Base-by-base conservation (phyloP, 139 green algal species). In the Auxenochlorella pyrenoidosa region DNA sequence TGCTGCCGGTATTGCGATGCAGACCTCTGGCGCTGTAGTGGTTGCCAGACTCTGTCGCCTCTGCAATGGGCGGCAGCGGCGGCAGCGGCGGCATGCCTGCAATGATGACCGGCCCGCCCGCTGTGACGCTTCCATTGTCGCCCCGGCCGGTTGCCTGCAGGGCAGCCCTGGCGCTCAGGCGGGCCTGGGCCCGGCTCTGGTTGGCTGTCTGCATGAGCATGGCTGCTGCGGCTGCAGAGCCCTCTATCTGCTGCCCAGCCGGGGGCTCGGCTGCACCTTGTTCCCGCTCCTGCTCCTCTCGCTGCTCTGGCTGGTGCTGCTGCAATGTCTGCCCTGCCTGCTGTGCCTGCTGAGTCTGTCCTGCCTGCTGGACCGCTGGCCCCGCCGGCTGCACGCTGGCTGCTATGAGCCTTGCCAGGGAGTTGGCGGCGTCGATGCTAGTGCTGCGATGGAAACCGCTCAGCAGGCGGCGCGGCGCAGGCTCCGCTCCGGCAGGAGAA, bases 141-240 rank as follows among this genome's bases (percentile, higher is more conserved):
- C 70, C 70, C 1, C 47, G 30, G 70, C 70, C 21, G 16, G 70
- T 34, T 28, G 34, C 34, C 28, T 60, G 63, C 80, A 85, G 28
- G 1, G 80, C 80, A 1, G 63, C 80, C 4, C 30, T 32, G 28
- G 80, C 80, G 16, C 41, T 77, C 30, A 22, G 38, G 26, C 80
- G 80, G 28, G 80, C 80, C 63, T 75, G 60, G 30, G 40, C 26
- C 30, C 80, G 38, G 80, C 80, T 85, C 12, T 19, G 60, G 44
- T 77, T 63, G 18, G 80, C 80, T 0, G 40, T n/a, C 36, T 75
- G 59, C 30, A 85, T 43, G 60, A 85, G 28, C 6, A 19, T 41
- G 60, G 63, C 80, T 0, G 80, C 80, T 1, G 63, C 80, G 0
- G 41, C 80, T 21, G 60, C 40, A 22, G 4, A 32, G 24, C 30